Base-by-base conservation (phyloP, 2,329 filamentous ascomycete species). In the Phaeoacremonium minimum region DNA sequence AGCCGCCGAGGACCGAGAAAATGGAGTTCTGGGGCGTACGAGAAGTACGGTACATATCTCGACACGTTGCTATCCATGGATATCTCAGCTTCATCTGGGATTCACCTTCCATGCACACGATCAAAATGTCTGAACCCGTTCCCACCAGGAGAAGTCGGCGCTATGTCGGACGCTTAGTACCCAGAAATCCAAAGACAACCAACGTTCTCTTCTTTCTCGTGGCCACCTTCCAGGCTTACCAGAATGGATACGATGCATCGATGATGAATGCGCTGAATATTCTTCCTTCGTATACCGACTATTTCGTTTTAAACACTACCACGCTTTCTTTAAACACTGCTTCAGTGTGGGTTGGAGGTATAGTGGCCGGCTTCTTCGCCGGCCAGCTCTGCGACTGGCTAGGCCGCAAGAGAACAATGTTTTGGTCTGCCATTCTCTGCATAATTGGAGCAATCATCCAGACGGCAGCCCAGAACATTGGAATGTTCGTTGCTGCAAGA, bases 251-350 rank as follows among this genome's bases (percentile, higher is more conserved):
- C 13, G 38, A 40, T 29, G 38, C 29, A 7, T 33, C 38, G 1
- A 33, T 40, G 30, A 40, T 36, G 33, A 19, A 29, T 40, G 73
- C 70, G 0, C 58, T 80, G n/a, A 73, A 76, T 37, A 77, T 79
- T 38, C 51, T 79, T n/a, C 70, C 72, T 0, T 67, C 64, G 0
- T 80, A 78, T 46, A 67, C 61, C 1, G 60, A 73, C 26, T 79
- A 77, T 50, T 79, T 80, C 55, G 45, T 64, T 5, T 63, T 79
- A 6, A 76, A 57, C n/a, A 52, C 67, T 1, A 66, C 69, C 0
- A 75, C 73, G 0, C 69, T 61, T 0, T 71, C 68, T 3, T 59
- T 80, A 11, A 76, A 77, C 43, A 77, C 71, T 6, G 67, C 73
- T 0, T 68, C 70, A 2, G 63, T 70, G 11, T 77, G 67, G 45